Evolutionary conservation across 306 rosid genomes (phyloP).

Genomic region (Medicago arabica): DNA sequence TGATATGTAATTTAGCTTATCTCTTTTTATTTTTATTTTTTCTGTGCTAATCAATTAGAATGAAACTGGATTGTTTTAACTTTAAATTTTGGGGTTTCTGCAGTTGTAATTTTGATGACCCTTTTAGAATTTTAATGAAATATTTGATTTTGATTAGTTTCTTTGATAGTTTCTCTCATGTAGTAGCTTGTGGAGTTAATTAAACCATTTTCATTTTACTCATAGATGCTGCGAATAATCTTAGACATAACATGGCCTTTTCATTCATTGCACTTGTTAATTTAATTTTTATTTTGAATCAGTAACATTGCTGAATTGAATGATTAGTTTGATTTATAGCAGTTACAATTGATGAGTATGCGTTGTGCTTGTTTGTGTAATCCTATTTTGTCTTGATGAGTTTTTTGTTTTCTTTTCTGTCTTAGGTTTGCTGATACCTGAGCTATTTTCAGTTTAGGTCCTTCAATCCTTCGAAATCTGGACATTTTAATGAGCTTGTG

Average conservation of each 20-base stretch:
- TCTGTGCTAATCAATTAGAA: not conserved
- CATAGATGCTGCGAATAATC: conserved; percentile 19
- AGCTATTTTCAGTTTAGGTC: conserved; percentile 41
- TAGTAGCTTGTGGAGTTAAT: conserved; percentile 8
- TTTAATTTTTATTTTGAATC: conserved; percentile 32
- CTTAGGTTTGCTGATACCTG: conserved; percentile 44
- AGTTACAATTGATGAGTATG: conserved; percentile 1
- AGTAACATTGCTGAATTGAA: conserved; percentile 24
- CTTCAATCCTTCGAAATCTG: conserved; percentile 29
- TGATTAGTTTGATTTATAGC: not conserved
- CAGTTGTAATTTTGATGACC: conserved; percentile 9
- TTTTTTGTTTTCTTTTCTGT: conserved; percentile 27
- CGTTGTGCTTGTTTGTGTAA: conserved; percentile 5
- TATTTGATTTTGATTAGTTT: conserved; percentile 18
- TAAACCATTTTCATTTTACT: conserved; percentile 21
- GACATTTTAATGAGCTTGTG: conserved; percentile 46
- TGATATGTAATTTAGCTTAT: not conserved
- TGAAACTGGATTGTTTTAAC: conserved; percentile 8
- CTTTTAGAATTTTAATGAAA: conserved; percentile 15
- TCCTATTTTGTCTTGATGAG: conserved; percentile 26
- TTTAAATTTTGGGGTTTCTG: conserved; percentile 3
- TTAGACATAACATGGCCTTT: conserved; percentile 43
- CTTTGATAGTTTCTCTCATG: not conserved
- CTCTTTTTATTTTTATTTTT: not conserved
- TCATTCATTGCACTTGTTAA: not conserved